Evolutionary conservation across 1,284 basidiomycete genomes (phyloP).

Genomic region (Irpex rosettiformis): DNA sequence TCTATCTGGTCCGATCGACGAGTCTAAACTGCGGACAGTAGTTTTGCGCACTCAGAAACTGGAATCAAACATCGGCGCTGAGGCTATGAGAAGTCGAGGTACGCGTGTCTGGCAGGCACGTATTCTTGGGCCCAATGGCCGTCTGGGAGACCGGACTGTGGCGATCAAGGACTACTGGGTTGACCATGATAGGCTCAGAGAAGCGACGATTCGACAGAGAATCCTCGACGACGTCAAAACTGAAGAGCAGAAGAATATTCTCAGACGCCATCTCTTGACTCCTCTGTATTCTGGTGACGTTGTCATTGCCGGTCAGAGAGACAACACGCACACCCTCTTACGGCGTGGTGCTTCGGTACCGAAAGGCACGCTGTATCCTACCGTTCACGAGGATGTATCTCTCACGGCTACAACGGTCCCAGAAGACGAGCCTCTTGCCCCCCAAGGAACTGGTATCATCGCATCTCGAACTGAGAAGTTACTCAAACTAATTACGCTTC

Average conservation of each 20-base stretch:
- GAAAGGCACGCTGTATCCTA: too few relatives aligned
- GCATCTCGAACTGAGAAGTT: background rate
- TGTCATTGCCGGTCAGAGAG: background rate
- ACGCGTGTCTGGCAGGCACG: constrained; percentile 10
- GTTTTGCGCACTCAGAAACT: background rate
- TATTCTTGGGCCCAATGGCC: background rate
- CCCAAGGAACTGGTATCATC: background rate
- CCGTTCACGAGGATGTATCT: background rate
- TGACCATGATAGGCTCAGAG: background rate
- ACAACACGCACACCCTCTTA: background rate
- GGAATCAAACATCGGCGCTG: background rate
- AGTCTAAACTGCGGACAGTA: background rate
- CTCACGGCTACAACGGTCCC: background rate
- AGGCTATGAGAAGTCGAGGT: constrained; percentile 1
- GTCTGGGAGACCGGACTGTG: background rate
- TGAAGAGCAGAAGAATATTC: background rate
- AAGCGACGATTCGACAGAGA: background rate
- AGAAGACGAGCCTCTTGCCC: background rate
- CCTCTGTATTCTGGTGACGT: background rate
- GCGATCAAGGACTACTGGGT: background rate
- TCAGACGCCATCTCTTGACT: background rate
- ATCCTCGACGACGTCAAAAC: background rate
- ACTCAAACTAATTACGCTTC: too few relatives aligned
- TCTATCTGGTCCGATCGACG: background rate
- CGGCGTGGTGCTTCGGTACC: background rate